Percentiles rank a stretch among this genome's conserved stretches.
Conservation (phyloP, 2,329 filamentous ascomycete species). For the Myriosclerotinia scirpicola region DNA sequence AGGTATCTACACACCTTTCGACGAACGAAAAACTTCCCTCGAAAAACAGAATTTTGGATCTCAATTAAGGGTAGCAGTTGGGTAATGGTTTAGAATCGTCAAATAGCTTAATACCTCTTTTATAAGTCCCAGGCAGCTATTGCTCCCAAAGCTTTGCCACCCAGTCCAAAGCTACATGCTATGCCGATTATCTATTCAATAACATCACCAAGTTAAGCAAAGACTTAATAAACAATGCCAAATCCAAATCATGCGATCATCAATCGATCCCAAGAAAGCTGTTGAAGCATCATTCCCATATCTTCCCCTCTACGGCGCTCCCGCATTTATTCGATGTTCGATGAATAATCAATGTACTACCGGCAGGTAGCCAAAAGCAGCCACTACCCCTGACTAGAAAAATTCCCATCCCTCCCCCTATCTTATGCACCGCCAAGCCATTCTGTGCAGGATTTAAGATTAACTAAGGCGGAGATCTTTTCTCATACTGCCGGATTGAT, state of each 20-base stretch:
- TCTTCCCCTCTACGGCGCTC: neutral
- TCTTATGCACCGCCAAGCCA: constrained; percentile 12
- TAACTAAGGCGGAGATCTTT: constrained; percentile 5
- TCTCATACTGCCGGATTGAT: neutral
- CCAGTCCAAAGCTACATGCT: too few relatives aligned
- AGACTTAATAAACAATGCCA: too few relatives aligned
- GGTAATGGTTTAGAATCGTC: too few relatives aligned
- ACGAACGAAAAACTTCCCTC: too few relatives aligned
- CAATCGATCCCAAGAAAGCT: neutral
- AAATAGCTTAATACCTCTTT: too few relatives aligned
- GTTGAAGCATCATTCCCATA: neutral
- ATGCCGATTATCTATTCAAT: neutral
- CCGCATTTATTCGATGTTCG: neutral
- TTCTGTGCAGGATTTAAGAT: constrained; percentile 17
- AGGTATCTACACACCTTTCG: too few relatives aligned
- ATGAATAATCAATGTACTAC: neutral
- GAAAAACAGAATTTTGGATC: too few relatives aligned
- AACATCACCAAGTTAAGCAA: neutral
- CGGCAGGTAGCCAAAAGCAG: neutral
- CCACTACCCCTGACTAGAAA: constrained; percentile 18
- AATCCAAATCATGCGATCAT: neutral
- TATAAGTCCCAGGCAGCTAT: too few relatives aligned
- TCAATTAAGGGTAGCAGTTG: too few relatives aligned
- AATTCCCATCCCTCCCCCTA: constrained; percentile 1
- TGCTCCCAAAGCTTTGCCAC: too few relatives aligned